These are phyloP conservation scores for Botrytis deweyae DNA, from an alignment of 2,329 filamentous ascomycete genomes.

Conservation along the genomic window DNA sequence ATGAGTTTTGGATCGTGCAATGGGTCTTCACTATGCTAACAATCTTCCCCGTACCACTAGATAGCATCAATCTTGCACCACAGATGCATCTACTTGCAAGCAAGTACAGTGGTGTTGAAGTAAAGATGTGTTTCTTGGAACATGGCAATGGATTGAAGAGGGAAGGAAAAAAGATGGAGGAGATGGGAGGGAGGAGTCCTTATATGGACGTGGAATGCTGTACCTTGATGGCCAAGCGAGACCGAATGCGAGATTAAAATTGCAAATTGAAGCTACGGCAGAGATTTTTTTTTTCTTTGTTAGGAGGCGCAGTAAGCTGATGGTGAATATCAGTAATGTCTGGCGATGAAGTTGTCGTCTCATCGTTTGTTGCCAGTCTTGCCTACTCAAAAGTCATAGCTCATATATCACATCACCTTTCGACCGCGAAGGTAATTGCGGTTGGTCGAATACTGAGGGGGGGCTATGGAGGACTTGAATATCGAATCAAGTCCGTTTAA, in stretches of 20 bases:
- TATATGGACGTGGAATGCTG: not conserved
- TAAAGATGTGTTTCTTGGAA: not conserved
- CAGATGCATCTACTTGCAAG: not conserved
- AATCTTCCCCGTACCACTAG: not conserved
- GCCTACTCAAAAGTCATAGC: not conserved
- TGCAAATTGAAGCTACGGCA: not conserved
- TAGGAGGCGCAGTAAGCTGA: not conserved
- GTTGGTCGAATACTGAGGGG: not conserved
- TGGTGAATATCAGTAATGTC: not conserved
- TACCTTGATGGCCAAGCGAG: not conserved
- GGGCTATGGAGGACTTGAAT: not conserved
- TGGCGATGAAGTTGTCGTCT: not conserved
- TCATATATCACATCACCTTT: not conserved
- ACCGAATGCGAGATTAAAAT: not conserved
- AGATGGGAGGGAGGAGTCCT: not conserved
- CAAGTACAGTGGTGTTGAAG: not conserved
- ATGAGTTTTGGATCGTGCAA: not conserved
- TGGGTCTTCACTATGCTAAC: not conserved
- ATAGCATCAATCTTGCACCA: not conserved
- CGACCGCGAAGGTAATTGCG: not conserved
- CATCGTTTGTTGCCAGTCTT: too few species aligned
- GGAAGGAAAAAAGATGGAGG: not conserved
- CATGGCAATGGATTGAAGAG: not conserved
- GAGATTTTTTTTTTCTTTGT: not conserved
- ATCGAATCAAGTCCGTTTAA: too few species aligned